Evolutionary conservation across 495 filamentous ascomycete species (phyloP), one percentile per base, ranked within the genome.

Genomic region (Emericellopsis terricola): DNA sequence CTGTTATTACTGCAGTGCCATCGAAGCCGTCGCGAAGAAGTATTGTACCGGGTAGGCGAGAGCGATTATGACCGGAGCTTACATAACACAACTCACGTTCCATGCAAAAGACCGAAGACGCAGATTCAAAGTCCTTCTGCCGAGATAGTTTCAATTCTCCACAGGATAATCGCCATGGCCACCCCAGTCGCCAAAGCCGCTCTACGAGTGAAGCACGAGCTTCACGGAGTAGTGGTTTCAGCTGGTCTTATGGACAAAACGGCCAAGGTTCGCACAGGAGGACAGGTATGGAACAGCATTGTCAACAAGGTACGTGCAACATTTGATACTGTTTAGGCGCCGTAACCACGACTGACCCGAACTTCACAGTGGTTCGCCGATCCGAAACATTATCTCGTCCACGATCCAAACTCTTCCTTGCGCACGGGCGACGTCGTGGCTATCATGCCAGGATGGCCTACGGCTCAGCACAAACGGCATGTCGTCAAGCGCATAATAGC

Each of bases 361-460:
- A 20, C 28, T 23, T 31, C 23, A 14, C 30, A 71, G 66, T 53
- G 54, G 48, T 69, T 68, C 46, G 55, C 65, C 42, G 40, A 52
- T 11, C 56, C 55, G 5, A 44, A 51, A 21, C 56, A 53, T 34
- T 51, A 62, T 53, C 64, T 85, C 21, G 81, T 86, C 11, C 69
- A 80, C 49, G 82, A 91, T 59, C 82, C 81, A 5, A 55, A 51
- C 47, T 69, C 76, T 59, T 83, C 78, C 10, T 60, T 83, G 32
- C 69, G 75, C 36, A 59, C 65, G 31, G 82, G 82, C 46, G 82
- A 91, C 52, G 69, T 87, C 10, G 72, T 91, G n/a, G 69, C 74
- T 50, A 79, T 89, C 48, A 68, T 68, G 15, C 66, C 73, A 15
- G 75, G 75, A 28, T 73, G 57, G 47, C 69, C 74, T 11, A 64